Percentiles rank a stretch among this genome's conserved stretches.
Evolutionary conservation across 306 rosid species (phyloP).

Genomic region (Cucumis hystrix): DNA sequence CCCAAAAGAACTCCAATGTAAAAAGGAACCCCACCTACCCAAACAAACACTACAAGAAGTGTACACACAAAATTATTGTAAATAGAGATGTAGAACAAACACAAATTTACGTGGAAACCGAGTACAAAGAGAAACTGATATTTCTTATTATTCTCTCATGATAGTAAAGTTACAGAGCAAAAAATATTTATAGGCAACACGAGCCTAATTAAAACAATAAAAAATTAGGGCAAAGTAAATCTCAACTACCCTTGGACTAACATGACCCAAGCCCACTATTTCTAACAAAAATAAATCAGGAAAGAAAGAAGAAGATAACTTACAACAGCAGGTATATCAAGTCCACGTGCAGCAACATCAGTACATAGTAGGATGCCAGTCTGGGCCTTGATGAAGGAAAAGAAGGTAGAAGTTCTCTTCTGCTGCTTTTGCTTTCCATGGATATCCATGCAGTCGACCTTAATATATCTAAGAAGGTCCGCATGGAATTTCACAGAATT

Average conservation of each 20-base stretch:
- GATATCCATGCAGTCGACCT: slow-evolving; percentile 64
- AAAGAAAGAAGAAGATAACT: neutral
- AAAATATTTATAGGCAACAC: too few relatives aligned
- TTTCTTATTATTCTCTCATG: too few relatives aligned
- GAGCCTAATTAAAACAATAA: too few relatives aligned
- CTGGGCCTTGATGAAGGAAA: slow-evolving; percentile 73
- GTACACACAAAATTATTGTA: neutral
- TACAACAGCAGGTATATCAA: slow-evolving; percentile 87
- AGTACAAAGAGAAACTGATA: too few relatives aligned
- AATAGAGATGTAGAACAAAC: neutral
- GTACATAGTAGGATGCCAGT: slow-evolving; percentile 89
- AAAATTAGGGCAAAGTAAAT: too few relatives aligned
- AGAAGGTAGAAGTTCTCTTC: slow-evolving; percentile 64
- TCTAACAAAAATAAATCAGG: neutral
- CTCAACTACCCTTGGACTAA: too few relatives aligned
- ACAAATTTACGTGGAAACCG: too few relatives aligned
- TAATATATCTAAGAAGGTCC: slow-evolving; percentile 61
- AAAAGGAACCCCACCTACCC: neutral
- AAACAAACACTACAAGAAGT: neutral
- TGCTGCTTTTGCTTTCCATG: slow-evolving; percentile 95
- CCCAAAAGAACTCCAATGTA: neutral
- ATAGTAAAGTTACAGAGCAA: too few relatives aligned
- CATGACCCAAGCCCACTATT: too few relatives aligned
- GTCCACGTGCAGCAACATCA: slow-evolving; percentile 97
- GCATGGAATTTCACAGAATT: slow-evolving; percentile 85